Evolutionary conservation across 208 protist genomes (phyloP).

Genomic region (Chromosphaera perkinsii): DNA sequence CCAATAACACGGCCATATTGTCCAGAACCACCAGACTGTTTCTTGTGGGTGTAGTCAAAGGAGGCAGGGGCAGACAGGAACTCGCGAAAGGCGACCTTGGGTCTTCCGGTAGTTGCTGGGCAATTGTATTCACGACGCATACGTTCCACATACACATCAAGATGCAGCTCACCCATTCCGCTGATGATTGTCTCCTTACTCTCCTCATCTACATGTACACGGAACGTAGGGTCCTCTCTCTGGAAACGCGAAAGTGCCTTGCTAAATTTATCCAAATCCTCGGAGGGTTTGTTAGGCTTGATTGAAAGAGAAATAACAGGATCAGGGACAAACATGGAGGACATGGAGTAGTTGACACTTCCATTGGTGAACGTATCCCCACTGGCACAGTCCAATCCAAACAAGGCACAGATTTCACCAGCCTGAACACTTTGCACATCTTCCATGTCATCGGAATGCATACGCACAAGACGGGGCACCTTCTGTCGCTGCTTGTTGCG

Average conservation of each 20-base stretch:
- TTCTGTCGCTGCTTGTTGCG: slow-evolving; percentile 49
- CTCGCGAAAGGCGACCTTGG: slow-evolving; percentile 89
- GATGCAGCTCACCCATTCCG: slow-evolving; percentile 91
- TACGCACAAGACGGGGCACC: slow-evolving; percentile 89
- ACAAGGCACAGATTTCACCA: slow-evolving; percentile 96
- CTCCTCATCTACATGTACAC: slow-evolving; percentile 77
- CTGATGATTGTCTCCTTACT: slow-evolving; percentile 75
- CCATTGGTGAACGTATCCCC: slow-evolving; percentile 86
- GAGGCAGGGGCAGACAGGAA: slow-evolving; percentile 57
- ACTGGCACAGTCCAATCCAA: slow-evolving; percentile 93
- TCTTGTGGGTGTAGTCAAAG: slow-evolving; percentile 92
- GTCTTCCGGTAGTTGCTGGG: slow-evolving; percentile 78
- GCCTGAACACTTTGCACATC: slow-evolving; percentile 51
- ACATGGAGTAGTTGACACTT: slow-evolving; percentile 33
- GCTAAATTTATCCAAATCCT: slow-evolving; percentile 77
- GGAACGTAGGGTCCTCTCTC: slow-evolving; percentile 82
- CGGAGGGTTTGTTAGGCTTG: slow-evolving; percentile 70
- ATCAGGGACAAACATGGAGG: slow-evolving; percentile 92
- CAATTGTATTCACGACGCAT: slow-evolving; percentile 85
- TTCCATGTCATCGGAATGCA: slow-evolving; percentile 94
- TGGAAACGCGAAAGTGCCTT: slow-evolving; percentile 84
- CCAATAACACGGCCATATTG: slow-evolving; percentile 93
- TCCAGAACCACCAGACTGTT: slow-evolving; percentile 94
- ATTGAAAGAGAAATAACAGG: slow-evolving; percentile 93
- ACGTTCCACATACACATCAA: slow-evolving; percentile 83